Base-by-base conservation (phyloP, 2,329 filamentous ascomycete genomes). In the Eurotiales sp. region DNA sequence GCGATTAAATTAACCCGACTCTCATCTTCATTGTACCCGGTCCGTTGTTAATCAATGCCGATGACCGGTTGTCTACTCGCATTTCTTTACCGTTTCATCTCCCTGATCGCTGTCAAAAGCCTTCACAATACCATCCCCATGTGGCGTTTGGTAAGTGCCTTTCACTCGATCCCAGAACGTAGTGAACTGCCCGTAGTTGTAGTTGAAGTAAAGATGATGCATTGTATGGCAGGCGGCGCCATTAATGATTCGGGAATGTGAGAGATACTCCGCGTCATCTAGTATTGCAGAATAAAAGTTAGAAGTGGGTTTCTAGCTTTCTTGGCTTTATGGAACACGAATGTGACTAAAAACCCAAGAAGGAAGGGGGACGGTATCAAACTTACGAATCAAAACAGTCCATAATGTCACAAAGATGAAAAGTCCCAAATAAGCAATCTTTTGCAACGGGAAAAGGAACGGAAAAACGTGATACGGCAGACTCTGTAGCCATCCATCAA, bases 211-310 rank as follows among this genome's bases (percentile, higher is more conserved):
- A 44, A 87, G 68, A 68, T 93, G 89, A 71, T 95, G 89, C 76
- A 96, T 95, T 39, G 90, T 95, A 69, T 96, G 90, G 58, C 90
- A 90, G 36, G 90, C 95, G 23, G 90, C 88, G 67, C 90, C 95
- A 66, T 96, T 91, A 45, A 96, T 81, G 60, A 92, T 69, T 22
- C 86, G 84, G 62, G 85, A 87, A 71, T 93, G 84, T 61, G 87
- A 85, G 14, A 90, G 78, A 66, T 90, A 93, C 72, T 95, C 88
- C 65, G 89, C 89, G 63, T 95, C 89, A 70, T 95, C 43, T 52
- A n/a, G 11, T 27, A n/a, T n/a, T n/a, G n/a, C 37, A 21, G 14
- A 14, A 4, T 7, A 8, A 17, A 5, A 19, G 19, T 19, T 8
- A 23, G 14, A 7, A 8, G 15, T 4, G 17, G 4, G n/a, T n/a